Evolutionary conservation across 768 basidiomycete species (phyloP).

Genomic region (Pleurotus tuoliensis): DNA sequence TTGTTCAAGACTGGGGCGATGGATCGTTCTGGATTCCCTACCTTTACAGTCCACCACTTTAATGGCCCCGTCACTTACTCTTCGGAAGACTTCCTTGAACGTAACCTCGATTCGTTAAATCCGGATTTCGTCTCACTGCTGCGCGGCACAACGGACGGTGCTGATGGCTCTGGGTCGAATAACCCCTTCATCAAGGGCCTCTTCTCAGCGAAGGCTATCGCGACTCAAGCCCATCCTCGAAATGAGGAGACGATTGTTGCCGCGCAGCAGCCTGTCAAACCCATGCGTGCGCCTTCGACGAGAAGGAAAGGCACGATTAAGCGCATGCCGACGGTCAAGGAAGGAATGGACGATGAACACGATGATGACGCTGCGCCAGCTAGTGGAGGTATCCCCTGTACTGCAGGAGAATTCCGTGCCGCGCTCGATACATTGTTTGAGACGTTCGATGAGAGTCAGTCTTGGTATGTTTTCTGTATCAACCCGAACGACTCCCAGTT

Average conservation of each 20-base stretch:
- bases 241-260: constrained; percentile 95
- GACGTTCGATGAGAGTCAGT: constrained; percentile 84
- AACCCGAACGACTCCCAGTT: constrained; percentile 95
- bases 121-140: constrained; percentile 91
- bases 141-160: constrained; percentile 46
- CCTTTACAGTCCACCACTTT: constrained; percentile 91
- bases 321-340: constrained; percentile 51
- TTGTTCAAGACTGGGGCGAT: constrained; percentile 81
- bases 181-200: constrained; percentile 91
- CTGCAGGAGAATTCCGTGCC: constrained; percentile 84
- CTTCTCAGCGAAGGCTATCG: constrained; percentile 85
- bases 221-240: constrained; percentile 86
- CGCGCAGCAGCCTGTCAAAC: constrained; percentile 90
- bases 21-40: constrained; percentile 75
- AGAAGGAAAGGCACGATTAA: constrained; percentile 74
- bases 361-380: constrained; percentile 26
- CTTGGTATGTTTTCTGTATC: constrained; percentile 90
- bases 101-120: constrained; percentile 85
- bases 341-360: constrained; percentile 24
- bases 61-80: constrained; percentile 92
- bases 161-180: constrained; percentile 72
- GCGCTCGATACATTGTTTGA: constrained; percentile 85
- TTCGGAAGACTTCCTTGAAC: constrained; percentile 83
- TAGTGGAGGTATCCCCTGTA: constrained; percentile 50
- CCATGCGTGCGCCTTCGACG: constrained; percentile 90